Base-by-base conservation (phyloP, 208 protist species). In the Acanthamoeba triangularis region DNA sequence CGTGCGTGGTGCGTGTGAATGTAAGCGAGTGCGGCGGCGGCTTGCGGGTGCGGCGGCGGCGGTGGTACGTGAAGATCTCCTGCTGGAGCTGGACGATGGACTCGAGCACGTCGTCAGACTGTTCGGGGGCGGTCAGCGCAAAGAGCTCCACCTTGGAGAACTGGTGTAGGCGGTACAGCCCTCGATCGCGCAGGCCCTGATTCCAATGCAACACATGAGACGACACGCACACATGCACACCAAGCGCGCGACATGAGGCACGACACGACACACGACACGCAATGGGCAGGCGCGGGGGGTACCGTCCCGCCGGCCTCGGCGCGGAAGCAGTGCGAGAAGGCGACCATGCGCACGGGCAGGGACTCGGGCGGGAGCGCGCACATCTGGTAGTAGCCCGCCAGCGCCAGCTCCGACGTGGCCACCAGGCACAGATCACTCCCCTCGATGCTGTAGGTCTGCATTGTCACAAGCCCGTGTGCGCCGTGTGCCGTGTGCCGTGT, bases 61-160 rank as follows among this genome's bases (percentile, higher is more conserved):
- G 49, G 97, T 0, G 98, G 95, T 28, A 88, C 25, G 11, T 84
- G 56, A 97, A 97, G 72, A 98, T 76, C 54, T 98, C 96, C 16
- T 96, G 69, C 96, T 98, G 96, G 44, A 98, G 85, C 1, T 78
- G 35, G 13, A 97, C 61, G 5, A 98, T 44, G n/a, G 97, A 56
- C 10, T 96, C 67, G 2, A 97, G 88, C 1, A 96, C 63, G 33
- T 74, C 47, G 28, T 98, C 96, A 0, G 61, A 95, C 14, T 98
- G 25, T n/a, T 98, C 95, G 37, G 93, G 93, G 13, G 37, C 93
- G n/a, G 87, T 96, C n/a, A 98, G 74, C 11, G 93, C 96, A 96
- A 98, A 98, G 96, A 98, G 96, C 61, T 98, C 98, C 0, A 98
- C 98, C 90, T 98, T 98, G 25, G 78, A 97, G 90, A 98, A 98